A percentile compares a stretch with the other conserved stretches of the same genome.
phyloP scores from a whole-genome alignment of 805 yeast species.

The Hanseniaspora singularis region DNA sequence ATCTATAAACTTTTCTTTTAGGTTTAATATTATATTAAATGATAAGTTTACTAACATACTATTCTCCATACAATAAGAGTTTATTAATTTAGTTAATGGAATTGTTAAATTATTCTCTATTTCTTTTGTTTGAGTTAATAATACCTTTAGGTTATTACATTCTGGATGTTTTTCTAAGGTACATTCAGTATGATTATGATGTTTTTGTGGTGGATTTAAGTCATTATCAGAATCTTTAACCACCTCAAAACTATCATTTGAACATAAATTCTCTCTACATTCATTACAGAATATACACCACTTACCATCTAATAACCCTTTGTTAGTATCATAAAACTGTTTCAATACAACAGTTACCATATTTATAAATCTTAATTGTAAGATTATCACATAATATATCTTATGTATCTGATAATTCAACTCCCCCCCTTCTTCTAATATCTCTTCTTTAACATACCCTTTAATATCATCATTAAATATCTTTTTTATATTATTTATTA shows the following conservation, averaged over 20 bases:
- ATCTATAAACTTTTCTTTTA: conserved; percentile 6
- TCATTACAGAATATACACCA: too few relatives aligned
- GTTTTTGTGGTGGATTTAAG: too few relatives aligned
- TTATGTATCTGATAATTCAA: conserved; percentile 34
- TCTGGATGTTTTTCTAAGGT: too few relatives aligned
- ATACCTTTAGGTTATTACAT: too few relatives aligned
- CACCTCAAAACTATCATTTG: too few relatives aligned
- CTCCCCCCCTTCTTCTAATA: neutral
- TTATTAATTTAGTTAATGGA: neutral
- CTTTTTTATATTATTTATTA: conserved; percentile 22
- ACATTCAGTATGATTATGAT: too few relatives aligned
- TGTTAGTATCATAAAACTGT: conserved; percentile 25
- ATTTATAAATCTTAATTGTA: conserved; percentile 19
- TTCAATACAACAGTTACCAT: conserved; percentile 21
- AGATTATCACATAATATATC: conserved; percentile 30
- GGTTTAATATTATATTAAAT: neutral
- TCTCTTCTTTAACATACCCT: neutral
- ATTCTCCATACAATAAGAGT: conserved; percentile 9
- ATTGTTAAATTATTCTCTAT: neutral
- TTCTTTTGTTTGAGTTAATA: too few relatives aligned
- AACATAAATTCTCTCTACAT: too few relatives aligned
- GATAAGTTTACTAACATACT: conserved; percentile 12
- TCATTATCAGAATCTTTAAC: conserved; percentile 5
- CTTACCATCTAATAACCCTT: too few relatives aligned
- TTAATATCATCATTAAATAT: neutral